Base-by-base conservation (phyloP, 1,284 basidiomycete genomes). In the Testicularia cyperi region DNA sequence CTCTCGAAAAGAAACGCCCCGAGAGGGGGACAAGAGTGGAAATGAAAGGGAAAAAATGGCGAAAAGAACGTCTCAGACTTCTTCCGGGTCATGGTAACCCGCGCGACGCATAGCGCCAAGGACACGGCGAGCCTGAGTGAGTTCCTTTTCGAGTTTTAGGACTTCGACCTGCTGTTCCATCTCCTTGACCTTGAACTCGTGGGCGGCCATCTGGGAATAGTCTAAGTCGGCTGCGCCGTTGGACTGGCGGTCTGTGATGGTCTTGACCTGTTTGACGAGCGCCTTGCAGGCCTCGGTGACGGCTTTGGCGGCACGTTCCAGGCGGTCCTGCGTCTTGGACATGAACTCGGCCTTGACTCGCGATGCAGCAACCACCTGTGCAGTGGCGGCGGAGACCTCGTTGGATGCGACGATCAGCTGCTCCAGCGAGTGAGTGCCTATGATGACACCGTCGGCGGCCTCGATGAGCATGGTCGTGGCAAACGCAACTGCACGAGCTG, bases 111-210 rank as follows among this genome's bases (percentile, higher is more conserved):
- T 74, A 12, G 72, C 61, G 21, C 72, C 76, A 7, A 77, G 60
- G 37, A 70, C 63, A 23, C 71, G 48, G 20, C 76, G 63, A 10
- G 76, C 75, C 60, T 76, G 70, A 0, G 63, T 88, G 25, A 98
- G 81, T 10, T 96, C 91, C 81, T 96, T 96, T 82, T 97, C 94
- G 68, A 97, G 80, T 75, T 88, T 92, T 65, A 98, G 81, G 63
- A 99, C 96, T 78, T 95, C 90, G 33, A 98, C 95, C 79, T 97
- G 94, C 77, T 95, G 91, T 80, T 98, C 94, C 92, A 99, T 97
- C 82, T 75, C 72, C 43, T 64, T 65, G 34, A 76, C 88, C 83
- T 98, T 98, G 85, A 96, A 97, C 79, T 98, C 94, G 76, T 97
- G 83, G 34, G 82, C 84, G 4, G 90, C 88, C 90, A 97, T 92